Evolutionary conservation across 345 rosid genomes (phyloP), one percentile per base, ranked within the genome.

Genomic region (Aquilaria sinensis): DNA sequence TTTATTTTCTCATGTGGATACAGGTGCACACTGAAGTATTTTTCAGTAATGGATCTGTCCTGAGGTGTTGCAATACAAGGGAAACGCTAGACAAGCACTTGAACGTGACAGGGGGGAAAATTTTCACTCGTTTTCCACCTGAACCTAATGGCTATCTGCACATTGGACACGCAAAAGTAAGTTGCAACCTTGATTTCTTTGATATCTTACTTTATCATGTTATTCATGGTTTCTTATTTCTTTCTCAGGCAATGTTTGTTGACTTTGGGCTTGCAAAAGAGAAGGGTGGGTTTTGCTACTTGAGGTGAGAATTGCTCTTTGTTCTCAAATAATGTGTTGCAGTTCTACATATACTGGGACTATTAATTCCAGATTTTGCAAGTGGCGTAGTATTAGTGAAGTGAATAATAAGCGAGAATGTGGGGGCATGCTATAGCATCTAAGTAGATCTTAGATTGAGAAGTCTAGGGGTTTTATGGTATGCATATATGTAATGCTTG

Each of bases 111-210:
- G 89, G 86, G 10, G 84, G 96, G 13, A 91, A 83, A 67, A 88
- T 95, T 62, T 80, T 80, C 60, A 84, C 94, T 8, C 92, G 96
- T 57, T 95, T 91, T 51, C 97, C 98, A 9, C 99, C 98, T 51
- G 97, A 95, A 77, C 98, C 99, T 71, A 95, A 95, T 85, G 99
- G 99, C 33, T 91, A 91, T 81, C 83, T 91, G 32, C 99, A 95
- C 68, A 95, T 91, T 70, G 99, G 98, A 56, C 99, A 91, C 80
- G 96, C 99, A 31, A 95, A 91, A 92, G 99, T 91, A 81, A 72
- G 56, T 53, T 45, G 5, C 53, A 31, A 63, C 43, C 37, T 4
- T 66, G 34, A 9, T 32, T 30, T 46, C 23, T 63, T 60, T 10
- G 61, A 57, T 43, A 12, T 31, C 32, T 52, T 3, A 32, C 23